Evolutionary conservation across 2,329 filamentous ascomycete genomes (phyloP), one percentile per base, ranked within the genome.

Genomic region (Hypoxylon sp.): DNA sequence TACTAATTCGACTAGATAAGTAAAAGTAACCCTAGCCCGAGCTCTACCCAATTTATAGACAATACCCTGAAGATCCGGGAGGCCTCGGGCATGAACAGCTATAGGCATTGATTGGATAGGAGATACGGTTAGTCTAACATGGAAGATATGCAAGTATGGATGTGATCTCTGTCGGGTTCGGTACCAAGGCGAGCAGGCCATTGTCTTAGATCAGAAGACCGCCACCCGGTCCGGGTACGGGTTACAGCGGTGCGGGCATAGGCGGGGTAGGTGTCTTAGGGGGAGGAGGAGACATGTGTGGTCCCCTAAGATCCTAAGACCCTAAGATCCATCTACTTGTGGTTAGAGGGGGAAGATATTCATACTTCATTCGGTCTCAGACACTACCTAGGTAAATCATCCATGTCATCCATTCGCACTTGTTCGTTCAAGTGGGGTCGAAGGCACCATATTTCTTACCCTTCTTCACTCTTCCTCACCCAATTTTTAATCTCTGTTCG

Each of bases 191-290:
- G 55, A 71, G 50, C 46, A 58, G 17, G 50, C 57, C 57, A 48
- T 42, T 63, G 57, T 69, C 66, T 66, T 71, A 71, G 69, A 71
- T 69, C 69, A 71, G 66, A 66, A 69, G 62, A 71, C 62, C 52
- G 59, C 62, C 66, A 70, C 69, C 69, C 62, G 66, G 62, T 29
- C 62, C 66, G 59, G 66, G 66, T 61, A 53, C 66, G 66, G 69
- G 39, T 44, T 66, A 59, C 68, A 68, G 65, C 64, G 65, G 61
- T 69, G 66, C 69, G 68, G 69, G 66, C 53, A 37, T 39, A n/a
- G 46, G 68, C 63, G 68, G 68, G 68, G 68, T 68, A 50, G 26
- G 42, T n/a, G 22, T 48, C 14, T 59, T 63, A 39, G 47, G 59
- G 33, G 42, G 13, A 55, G 52, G 61, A 62, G 26, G 42, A 26